These are phyloP conservation scores for Panaeolus papilionaceus DNA, from an alignment of 768 basidiomycete genomes.

Conservation along the genomic window DNA sequence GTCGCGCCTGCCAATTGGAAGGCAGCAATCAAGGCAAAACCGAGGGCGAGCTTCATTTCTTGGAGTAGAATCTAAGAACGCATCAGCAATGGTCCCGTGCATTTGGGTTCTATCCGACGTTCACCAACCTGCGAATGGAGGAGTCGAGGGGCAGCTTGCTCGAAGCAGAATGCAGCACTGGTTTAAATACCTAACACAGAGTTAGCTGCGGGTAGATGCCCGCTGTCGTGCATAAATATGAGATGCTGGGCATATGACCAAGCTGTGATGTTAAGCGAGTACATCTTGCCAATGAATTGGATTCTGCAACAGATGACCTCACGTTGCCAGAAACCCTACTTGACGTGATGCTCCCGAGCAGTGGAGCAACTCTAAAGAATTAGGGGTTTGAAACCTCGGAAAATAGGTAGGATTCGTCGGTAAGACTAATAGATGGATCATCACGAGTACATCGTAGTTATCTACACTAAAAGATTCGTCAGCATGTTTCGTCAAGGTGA, in stretches of 20 bases:
- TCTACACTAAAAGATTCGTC: too few species aligned
- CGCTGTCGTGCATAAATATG: background rate
- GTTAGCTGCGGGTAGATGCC: background rate
- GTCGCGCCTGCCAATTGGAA: background rate
- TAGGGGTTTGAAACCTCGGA: background rate
- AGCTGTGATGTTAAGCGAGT: background rate
- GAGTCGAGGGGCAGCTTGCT: background rate
- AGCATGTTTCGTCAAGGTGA: too few species aligned
- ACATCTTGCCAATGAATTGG: background rate
- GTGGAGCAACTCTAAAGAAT: background rate
- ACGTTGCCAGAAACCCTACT: too few species aligned
- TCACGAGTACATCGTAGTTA: background rate
- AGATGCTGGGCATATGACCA: background rate
- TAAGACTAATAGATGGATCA: background rate
- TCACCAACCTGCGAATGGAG: background rate
- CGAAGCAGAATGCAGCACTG: background rate
- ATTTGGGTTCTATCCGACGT: background rate
- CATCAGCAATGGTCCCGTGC: background rate
- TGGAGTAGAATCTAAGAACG: background rate
- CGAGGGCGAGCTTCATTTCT: background rate
- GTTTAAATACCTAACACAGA: background rate
- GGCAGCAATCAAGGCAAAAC: background rate
- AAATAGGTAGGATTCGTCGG: background rate
- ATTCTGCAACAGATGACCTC: background rate
- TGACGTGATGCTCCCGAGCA: background rate